phyloP scores from a whole-genome alignment of 148 eudicot species.

The Rhododendron henanense region DNA sequence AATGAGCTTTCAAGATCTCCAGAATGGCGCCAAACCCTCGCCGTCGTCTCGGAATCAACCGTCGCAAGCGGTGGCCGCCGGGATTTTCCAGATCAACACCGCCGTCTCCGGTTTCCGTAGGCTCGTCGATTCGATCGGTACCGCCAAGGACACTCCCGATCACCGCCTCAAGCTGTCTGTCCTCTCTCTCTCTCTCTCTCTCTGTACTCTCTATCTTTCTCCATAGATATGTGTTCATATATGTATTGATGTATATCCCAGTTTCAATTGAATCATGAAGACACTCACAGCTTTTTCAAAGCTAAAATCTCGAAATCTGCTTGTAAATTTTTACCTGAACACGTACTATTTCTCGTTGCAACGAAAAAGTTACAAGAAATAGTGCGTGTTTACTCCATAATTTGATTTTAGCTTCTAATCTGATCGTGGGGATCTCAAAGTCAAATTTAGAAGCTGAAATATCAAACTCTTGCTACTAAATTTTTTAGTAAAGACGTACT shows the following conservation, averaged over 20 bases:
- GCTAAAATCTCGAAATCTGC: not conserved
- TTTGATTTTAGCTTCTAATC: not conserved
- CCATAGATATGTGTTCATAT: not conserved
- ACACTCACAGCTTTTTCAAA: not conserved
- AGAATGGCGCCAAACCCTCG: slow-evolving; percentile 35
- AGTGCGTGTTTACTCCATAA: not conserved
- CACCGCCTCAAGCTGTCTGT: slow-evolving; percentile 60
- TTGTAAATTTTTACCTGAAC: too few species aligned
- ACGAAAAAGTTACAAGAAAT: not conserved
- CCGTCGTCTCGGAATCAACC: slow-evolving; percentile 27
- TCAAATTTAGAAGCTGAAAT: not conserved
- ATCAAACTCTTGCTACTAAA: not conserved
- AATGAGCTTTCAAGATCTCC: slow-evolving; percentile 69
- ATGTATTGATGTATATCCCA: not conserved
- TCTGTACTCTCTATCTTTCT: not conserved
- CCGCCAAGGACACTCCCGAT: slow-evolving; percentile 59
- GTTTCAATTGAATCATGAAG: not conserved
- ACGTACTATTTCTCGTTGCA: not conserved
- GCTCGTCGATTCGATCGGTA: slow-evolving; percentile 49
- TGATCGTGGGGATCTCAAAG: not conserved
- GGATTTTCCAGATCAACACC: slow-evolving; percentile 68
- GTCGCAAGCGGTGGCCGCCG: slow-evolving; percentile 54
- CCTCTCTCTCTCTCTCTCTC: slow-evolving; percentile 1
- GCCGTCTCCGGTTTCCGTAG: slow-evolving; percentile 53
- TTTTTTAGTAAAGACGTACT: too few species aligned